These are phyloP conservation scores for Zostera marina DNA, from an alignment of 116 monocot species.

Conservation along the genomic window DNA sequence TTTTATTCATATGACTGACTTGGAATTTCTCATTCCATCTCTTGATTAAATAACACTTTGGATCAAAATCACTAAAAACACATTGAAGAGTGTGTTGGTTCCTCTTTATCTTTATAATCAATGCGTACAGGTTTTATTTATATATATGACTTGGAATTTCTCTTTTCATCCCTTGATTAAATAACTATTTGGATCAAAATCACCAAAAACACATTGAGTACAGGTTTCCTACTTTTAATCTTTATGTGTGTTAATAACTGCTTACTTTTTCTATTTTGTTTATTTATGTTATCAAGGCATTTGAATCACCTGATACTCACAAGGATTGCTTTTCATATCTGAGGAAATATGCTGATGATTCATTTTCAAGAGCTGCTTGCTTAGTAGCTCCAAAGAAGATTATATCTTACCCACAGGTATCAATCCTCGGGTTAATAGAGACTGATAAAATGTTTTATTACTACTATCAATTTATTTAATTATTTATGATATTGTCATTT, in stretches of 20 bases:
- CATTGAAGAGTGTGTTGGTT: no score
- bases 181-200: no score
- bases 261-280: not conserved
- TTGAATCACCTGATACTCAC: constrained; percentile 88
- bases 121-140: not conserved
- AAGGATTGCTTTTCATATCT: constrained; percentile 69
- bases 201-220: no score
- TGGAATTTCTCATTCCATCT: not conserved
- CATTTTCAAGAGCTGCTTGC: constrained; percentile 75
- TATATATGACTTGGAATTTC: not conserved
- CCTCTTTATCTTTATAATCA: not conserved
- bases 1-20: not conserved
- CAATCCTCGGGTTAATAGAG: not conserved
- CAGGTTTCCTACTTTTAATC: not conserved
- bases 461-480: not conserved
- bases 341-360: constrained; percentile 85
- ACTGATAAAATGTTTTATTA: not conserved
- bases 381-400: constrained; percentile 57
- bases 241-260: not conserved
- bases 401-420: constrained; percentile 93
- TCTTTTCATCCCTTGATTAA: not conserved
- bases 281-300: constrained; percentile 37
- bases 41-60: no score
- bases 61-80: no score
- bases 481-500: not conserved